Base-by-base conservation (phyloP, 805 yeast species). In the Nakazawaea sp. region DNA sequence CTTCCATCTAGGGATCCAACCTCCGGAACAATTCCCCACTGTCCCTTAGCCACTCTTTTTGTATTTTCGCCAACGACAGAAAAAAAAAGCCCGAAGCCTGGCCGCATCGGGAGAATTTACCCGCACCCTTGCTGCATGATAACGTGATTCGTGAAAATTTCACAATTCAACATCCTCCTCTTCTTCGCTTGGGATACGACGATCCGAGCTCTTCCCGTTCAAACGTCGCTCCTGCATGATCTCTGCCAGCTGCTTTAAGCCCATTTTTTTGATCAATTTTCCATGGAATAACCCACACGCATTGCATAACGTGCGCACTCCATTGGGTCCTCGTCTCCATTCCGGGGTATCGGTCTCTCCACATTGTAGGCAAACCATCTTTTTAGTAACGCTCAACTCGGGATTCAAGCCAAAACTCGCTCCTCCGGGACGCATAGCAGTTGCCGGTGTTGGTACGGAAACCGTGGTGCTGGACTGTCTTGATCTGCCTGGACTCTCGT, bases 301-400 rank as follows among this genome's bases (percentile, higher is more conserved):
- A 56, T 88, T 88, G 59, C 97, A 88, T 42, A 88, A 64, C 0
- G 90, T 82, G 48, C 86, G 70, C 4, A 79, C 75, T 0, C 95
- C 95, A 40, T 74, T 71, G 1, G 96, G 96, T 0, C 96, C 97
- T 43, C 81, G 67, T 52, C 97, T 69, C 97, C 97, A 88, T 56
- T 89, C 96, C 0, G 96, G 96, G 0, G 95, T 84, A 32, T 75
- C 76, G 20, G 66, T 66, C 2, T 80, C 74, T 0, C 80, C 79
- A 60, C 96, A 88, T 47, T 87, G 95, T 25, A 62, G 51, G 49
- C 90, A 82, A 7, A 54, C 44, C 5, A 50, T 42, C 29, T 52
- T 53, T 5, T 53, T 50, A 35, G 48, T 53, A 11, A 51, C 37
- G 32, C 66, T 56, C 16, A 62, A 47, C 17, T 59, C 67, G 27